Evolutionary conservation across 1,284 basidiomycete species (phyloP), one percentile per base, ranked within the genome.

Genomic region (Grifola frondosa): DNA sequence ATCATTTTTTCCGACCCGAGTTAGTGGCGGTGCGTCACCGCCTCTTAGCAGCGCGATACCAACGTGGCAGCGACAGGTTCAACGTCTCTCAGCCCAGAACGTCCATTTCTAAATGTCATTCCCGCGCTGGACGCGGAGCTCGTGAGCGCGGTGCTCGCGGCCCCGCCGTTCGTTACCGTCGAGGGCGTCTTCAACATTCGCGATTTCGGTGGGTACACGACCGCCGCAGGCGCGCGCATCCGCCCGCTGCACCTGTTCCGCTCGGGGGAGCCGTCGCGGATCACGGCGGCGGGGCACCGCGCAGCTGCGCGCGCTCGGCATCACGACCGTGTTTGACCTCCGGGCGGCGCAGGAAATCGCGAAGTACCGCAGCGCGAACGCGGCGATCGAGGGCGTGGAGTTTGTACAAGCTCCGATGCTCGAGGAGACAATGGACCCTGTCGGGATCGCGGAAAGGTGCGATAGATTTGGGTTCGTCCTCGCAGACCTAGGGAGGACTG

Each of bases 111-210:
- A n/a, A n/a, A n/a, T n/a, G n/a, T n/a, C n/a, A n/a, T 42, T 22
- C 32, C 36, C 7, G 15, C 21, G 3, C 17, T 41, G 6, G 38
- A 44, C 4, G 31, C 39, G 15, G 31, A 30, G 9, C 5, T 43
- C 23, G 38, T 49, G 30, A 13, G 15, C 3, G 30, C 40, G 11
- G 36, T 42, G 0, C 46, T 53, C 8, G 34, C 45, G 13, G 52
- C 54, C 1, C 65, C 67, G 7, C 71, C 73, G 8, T 76, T 75
- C 47, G 54, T 71, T 19, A 13, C 48, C 17, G 56, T 74, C 16
- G 65, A 71, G 25, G 71, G 71, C 10, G 53, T 71, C 15, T 60
- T 69, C 45, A 74, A 74, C 52, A 52, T 69, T 24, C 65, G 72
- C 20, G 60, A 63, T 16, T 52, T 70, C 19, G 68, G 70, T 12